Base-by-base conservation (phyloP, 768 basidiomycete genomes). In the Chalciporus piperatus region DNA sequence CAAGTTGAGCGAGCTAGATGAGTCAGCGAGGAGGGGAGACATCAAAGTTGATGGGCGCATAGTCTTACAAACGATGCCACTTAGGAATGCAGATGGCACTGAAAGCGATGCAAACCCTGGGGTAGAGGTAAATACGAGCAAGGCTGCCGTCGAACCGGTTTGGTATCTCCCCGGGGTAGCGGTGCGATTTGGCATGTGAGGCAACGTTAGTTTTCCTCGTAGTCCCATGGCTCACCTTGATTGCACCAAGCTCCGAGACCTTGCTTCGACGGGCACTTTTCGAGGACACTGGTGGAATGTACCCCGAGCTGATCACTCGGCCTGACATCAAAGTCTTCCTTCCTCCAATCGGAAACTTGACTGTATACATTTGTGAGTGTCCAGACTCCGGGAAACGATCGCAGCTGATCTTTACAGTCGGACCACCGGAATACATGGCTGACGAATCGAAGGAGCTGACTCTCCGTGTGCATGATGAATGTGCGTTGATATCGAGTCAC, bases 101-200 rank as follows among this genome's bases (percentile, higher is more conserved):
- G 63, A 63, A 52, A 83, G 78, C 48, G 68, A 73, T 7, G 79
- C 74, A 22, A 77, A 81, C 50, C 82, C 85, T 8, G 95, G 96
- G 6, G 82, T 98, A 16, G 96, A 98, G 73, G 81, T 98, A 12
- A 81, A 74, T 41, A 81, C 88, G n/a, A 85, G 83, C 66, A 98
- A 98, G 72, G 95, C 94, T 0, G 95, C 96, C 0, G 87, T 98
- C 8, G 96, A 98, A 64, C 96, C 95, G 0, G 94, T 98, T 13
- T 98, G 95, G 95, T 92, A 88, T 66, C 73, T 97, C 1, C 95
- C 95, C 40, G 92, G 93, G 11, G 84, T 98, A 2, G 96, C 96
- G 0, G 88, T 91, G 58, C 76, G 96, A n/a, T 92, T 98, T 61
- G 88, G 85, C 19, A 93, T 97, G 91, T 90, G 60, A 64, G 88